Conservation (phyloP, 2,329 filamentous ascomycete genomes). For the Penicillium vulpinum region DNA sequence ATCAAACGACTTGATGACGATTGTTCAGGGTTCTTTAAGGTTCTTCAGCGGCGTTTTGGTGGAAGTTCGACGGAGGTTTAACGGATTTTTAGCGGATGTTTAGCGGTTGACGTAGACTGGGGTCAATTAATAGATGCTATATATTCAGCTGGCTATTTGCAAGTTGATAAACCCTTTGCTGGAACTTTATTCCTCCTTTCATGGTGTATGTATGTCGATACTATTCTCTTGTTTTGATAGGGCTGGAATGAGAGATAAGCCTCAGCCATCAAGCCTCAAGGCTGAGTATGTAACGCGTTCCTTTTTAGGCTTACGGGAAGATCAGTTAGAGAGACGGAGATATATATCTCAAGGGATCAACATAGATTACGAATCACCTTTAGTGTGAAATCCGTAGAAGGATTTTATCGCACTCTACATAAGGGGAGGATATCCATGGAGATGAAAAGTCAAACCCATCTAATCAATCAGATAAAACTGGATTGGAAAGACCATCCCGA, state of each 20-base stretch:
- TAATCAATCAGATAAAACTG: constrained; percentile 7
- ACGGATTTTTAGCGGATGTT: background rate
- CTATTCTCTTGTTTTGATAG: background rate
- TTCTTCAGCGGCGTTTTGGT: background rate
- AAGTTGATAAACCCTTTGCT: background rate
- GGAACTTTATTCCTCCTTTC: background rate
- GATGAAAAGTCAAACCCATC: background rate
- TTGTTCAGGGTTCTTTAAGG: background rate
- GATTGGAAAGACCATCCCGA: background rate
- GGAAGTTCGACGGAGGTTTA: background rate
- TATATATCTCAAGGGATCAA: background rate
- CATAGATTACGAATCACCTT: background rate
- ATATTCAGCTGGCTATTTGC: background rate
- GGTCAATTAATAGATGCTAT: background rate
- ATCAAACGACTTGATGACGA: background rate
- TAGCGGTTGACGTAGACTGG: no score
- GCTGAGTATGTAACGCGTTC: background rate
- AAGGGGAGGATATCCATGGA: background rate
- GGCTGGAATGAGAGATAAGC: background rate
- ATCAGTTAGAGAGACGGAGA: background rate
- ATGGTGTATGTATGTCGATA: background rate
- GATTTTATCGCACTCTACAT: background rate
- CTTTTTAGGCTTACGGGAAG: background rate
- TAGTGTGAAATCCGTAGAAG: background rate
- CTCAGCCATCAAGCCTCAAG: background rate